Evolutionary conservation across 257 asterid species (phyloP), one percentile per base, ranked within the genome.

Genomic region (Asclepias syriaca): DNA sequence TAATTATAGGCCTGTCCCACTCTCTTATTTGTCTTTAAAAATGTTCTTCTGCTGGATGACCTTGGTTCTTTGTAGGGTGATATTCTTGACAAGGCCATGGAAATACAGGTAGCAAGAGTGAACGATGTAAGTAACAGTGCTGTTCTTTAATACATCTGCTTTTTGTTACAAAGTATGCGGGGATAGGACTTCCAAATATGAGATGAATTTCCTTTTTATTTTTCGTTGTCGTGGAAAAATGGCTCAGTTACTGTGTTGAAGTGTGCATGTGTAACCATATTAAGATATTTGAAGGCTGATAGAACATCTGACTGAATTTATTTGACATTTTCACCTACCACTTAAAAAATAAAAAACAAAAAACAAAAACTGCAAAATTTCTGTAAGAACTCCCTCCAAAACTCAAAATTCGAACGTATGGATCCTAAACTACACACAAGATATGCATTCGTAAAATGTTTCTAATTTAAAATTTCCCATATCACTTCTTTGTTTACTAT

Each of bases 81-180:
- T 74, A 85, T 95, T 80, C 99, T 95, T 80, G 99, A 92, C 93
- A 95, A 95, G 86, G 87, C 99, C 77, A 84, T 77, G 88, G 99
- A 95, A 78, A 69, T 90, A 65, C 99, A 95, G 81, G 84, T 83
- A 39, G 96, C 93, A 70, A 88, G 96, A 85, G 98, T 92, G 75
- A 86, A 90, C 50, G 99, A 95, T 71, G 99, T 95, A 86, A 79
- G 99, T 84, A 16, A 76, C 49, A 56, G 48, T 29, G 15, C 63
- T 72, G 15, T 45, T 53, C 57, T 57, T 27, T 70, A 32, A 29
- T 51, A 29, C 18, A 22, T 32, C 12, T 58, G 34, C 45, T 40
- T 54, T 5, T 48, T 24, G n/a, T 70, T 55, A 45, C 61, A 56
- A 55, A 64, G 3, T 37, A 55, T 51, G 34, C 13, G 34, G 37